These are phyloP conservation scores for Rheum nobile DNA, from an alignment of 148 eudicot species.

Conservation along the genomic window DNA sequence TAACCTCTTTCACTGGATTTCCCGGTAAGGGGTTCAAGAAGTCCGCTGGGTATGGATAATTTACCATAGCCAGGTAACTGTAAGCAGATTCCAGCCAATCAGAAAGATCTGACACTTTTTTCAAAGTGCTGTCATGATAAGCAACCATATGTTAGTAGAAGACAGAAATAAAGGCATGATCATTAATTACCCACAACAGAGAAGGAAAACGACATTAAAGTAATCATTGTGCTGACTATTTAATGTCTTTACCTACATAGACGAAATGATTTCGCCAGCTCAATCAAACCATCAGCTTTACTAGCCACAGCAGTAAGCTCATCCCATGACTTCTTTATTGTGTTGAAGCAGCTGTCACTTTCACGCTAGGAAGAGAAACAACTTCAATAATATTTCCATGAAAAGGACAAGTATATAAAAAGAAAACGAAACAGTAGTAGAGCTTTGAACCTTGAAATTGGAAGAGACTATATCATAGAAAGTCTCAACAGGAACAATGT, in stretches of 20 bases:
- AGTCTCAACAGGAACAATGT: constrained; percentile 71
- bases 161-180: background rate
- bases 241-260: constrained; percentile 46
- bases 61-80: constrained; percentile 79
- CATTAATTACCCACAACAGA: background rate
- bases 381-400: background rate
- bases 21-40: constrained; percentile 86
- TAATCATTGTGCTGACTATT: background rate
- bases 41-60: constrained; percentile 74
- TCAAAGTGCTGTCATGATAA: constrained; percentile 42
- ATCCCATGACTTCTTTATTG: constrained; percentile 85
- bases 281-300: constrained; percentile 43
- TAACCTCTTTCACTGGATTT: constrained; percentile 82
- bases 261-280: constrained; percentile 51
- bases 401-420: constrained; percentile 3
- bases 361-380: constrained; percentile 38
- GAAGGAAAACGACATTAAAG: background rate
- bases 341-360: constrained; percentile 68
- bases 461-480: constrained; percentile 73
- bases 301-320: constrained; percentile 33
- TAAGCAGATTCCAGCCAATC: constrained; percentile 79
- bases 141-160: background rate
- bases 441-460: constrained; percentile 50
- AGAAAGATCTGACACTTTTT: constrained; percentile 35
- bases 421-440: background rate